Base-by-base conservation (phyloP, 345 rosid species). In the Cardamine chenopodiifolia region DNA sequence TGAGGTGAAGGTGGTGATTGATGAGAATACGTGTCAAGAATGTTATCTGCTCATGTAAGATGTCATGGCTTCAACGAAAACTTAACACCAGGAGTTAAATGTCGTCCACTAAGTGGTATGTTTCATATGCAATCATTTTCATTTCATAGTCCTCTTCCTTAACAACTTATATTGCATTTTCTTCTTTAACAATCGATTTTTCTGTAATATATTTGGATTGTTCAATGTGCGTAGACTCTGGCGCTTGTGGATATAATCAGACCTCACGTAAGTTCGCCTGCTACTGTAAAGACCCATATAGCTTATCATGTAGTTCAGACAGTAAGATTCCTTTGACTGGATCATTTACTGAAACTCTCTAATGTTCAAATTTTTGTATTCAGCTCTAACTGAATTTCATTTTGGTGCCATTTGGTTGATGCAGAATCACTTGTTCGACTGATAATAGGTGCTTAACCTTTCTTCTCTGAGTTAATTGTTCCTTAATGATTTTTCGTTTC, bases 1-100 rank as follows among this genome's bases (percentile, higher is more conserved):
- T 40, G 73, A 81, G 67, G 79, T 84, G 48, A 54, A 31, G 40
- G 42, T 80, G 78, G 70, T 26, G 58, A 17, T 71, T 19, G 19
- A 72, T 14, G 18, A 10, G 1, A 1, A 4, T n/a, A 8, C 1
- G 3, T 85, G 86, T 39, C 0, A 17, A 14, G 7, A 40, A 0
- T 82, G 85, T 62, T 0, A 2, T 20, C 23, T 1, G 39, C 63
- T 2, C 7, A 20, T 1, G 17, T 70, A 26, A 26, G 2, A 2
- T 84, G 87, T 29, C 61, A 56, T 44, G 78, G 60, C 9, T 63
- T 55, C 32, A 50, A 26, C 9, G 42, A 60, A 39, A 1, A 0
- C 23, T 17, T 17, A 29, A 15, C 14, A 28, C 3, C 50, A 25
- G 34, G 50, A 60, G n/a, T 22, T 50, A 70, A 1, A 6, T 66